Percentiles rank a stretch among this genome's conserved stretches.
Conservation (phyloP, 306 rosid species). For the Cyclanthera cordifolia region DNA sequence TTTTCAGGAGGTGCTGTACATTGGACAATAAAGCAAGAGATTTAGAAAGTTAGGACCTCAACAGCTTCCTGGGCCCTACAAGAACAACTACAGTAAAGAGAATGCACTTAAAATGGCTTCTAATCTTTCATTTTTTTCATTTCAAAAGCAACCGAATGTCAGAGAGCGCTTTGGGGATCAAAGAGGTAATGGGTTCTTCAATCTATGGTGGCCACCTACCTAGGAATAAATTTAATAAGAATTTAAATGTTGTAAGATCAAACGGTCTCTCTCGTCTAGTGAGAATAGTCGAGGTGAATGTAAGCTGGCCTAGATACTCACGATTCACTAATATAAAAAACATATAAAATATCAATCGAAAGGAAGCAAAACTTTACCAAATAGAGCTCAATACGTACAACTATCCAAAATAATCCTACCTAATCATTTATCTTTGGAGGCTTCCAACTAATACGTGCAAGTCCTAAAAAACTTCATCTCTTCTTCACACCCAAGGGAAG, state of each 20-base stretch:
- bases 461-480: not conserved
- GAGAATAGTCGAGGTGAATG: too few species aligned
- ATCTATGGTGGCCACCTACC: too few species aligned
- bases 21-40: conserved; percentile 19
- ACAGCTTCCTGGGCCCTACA: not conserved
- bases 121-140: not conserved
- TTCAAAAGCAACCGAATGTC: not conserved
- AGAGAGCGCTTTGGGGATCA: too few species aligned
- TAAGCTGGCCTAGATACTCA: too few species aligned
- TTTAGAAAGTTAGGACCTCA: not conserved
- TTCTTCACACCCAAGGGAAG: not conserved
- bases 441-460: not conserved
- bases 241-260: too few species aligned
- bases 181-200: too few species aligned
- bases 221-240: too few species aligned
- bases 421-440: not conserved
- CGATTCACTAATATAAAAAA: too few species aligned
- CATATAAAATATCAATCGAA: not conserved
- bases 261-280: too few species aligned
- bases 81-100: not conserved
- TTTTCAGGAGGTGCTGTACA: conserved; percentile 66
- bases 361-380: not conserved
- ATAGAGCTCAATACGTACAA: not conserved
- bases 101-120: not conserved
- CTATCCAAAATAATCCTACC: not conserved